phyloP scores from a whole-genome alignment of 257 asterid species.

The Plantago ovata region DNA sequence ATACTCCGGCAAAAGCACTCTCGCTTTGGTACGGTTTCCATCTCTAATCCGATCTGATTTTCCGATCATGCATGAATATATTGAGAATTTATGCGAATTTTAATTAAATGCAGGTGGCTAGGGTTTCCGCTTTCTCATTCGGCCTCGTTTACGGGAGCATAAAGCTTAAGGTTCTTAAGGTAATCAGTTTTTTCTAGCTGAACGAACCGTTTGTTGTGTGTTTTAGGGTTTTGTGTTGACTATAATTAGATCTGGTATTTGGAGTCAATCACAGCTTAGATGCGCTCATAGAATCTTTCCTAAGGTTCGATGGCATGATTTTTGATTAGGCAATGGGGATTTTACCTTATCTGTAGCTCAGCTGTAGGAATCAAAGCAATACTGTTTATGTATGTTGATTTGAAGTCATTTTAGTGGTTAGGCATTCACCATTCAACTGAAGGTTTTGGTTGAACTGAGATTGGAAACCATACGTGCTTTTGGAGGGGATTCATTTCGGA shows the following conservation, averaged over 20 bases:
- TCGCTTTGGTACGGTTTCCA: constrained; percentile 33
- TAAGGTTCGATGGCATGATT: not conserved
- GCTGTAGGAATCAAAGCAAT: too few relatives aligned
- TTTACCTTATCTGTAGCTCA: not conserved
- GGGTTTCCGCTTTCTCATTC: constrained; percentile 50
- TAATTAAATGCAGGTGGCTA: constrained; percentile 42
- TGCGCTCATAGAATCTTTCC: not conserved
- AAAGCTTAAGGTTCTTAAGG: constrained; percentile 49
- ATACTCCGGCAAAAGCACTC: constrained; percentile 55
- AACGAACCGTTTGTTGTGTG: not conserved
- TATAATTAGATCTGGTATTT: not conserved
- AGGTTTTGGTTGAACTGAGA: not conserved
- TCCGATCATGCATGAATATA: not conserved
- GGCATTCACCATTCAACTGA: not conserved
- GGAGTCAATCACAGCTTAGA: not conserved
- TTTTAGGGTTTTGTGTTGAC: constrained; percentile 2
- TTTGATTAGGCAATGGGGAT: not conserved
- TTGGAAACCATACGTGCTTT: not conserved
- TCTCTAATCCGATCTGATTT: constrained; percentile 17
- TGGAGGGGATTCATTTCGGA: not conserved
- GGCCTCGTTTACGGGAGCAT: constrained; percentile 50
- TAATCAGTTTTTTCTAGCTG: constrained; percentile 6
- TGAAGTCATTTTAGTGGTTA: not conserved
- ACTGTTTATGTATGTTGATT: too few relatives aligned
- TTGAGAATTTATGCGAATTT: constrained; percentile 11